Conservation (phyloP, 345 rosid species). For the Eucalyptus sideroxylon region DNA sequence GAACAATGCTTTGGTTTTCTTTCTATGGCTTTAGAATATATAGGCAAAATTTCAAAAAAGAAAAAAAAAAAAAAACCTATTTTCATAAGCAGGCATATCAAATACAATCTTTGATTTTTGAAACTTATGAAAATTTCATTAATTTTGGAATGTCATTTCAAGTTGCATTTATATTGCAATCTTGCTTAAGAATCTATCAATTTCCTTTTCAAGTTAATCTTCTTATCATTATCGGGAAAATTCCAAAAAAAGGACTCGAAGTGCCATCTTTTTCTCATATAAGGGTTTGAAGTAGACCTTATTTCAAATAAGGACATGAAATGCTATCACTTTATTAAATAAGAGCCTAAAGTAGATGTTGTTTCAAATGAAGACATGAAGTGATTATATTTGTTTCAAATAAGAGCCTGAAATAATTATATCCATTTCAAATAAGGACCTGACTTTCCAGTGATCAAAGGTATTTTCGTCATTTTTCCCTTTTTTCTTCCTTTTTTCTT, state of each 20-base stretch:
- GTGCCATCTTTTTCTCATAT: too few relatives aligned
- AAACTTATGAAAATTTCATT: background rate
- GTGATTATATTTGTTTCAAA: too few relatives aligned
- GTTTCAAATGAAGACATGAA: too few relatives aligned
- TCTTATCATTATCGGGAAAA: background rate
- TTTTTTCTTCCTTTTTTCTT: fast-evolving
- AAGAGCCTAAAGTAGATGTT: fast-evolving
- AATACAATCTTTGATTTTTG: background rate
- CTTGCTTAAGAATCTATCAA: fast-evolving
- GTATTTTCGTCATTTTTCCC: too few relatives aligned
- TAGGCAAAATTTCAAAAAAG: background rate
- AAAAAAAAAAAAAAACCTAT: background rate
- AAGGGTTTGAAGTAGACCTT: too few relatives aligned
- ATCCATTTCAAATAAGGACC: too few relatives aligned
- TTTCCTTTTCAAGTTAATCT: background rate
- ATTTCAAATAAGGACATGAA: fast-evolving
- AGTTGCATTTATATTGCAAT: background rate
- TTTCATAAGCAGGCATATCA: background rate
- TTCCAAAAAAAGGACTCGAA: fast-evolving
- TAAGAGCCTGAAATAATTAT: fast-evolving
- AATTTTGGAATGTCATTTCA: background rate
- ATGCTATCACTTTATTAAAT: too few relatives aligned
- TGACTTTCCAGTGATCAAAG: fast-evolving
- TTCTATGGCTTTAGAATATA: background rate
- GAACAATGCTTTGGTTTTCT: background rate